phyloP scores from a whole-genome alignment of 345 rosid genomes.

The Salix brachista region DNA sequence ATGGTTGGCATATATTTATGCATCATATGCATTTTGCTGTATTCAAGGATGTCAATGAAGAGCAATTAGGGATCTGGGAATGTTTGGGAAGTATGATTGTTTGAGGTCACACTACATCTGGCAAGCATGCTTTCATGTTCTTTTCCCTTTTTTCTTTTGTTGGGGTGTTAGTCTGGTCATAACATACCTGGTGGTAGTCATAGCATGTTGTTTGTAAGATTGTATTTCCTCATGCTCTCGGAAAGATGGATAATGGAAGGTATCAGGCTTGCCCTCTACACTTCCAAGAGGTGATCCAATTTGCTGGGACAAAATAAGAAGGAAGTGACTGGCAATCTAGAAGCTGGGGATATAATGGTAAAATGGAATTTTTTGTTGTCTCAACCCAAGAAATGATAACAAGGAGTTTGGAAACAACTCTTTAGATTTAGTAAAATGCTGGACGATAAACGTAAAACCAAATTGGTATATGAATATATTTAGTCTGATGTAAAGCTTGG shows the following conservation, averaged over 20 bases:
- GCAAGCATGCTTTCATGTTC: not conserved
- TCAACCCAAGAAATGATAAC: not conserved
- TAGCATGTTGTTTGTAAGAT: not conserved
- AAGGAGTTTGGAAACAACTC: not conserved
- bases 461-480: not conserved
- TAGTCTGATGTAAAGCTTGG: not conserved
- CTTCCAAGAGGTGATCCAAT: too few relatives aligned
- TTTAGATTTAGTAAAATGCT: not conserved
- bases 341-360: not conserved
- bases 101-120: not conserved
- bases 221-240: not conserved
- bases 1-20: not conserved
- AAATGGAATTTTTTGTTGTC: not conserved
- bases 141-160: too few relatives aligned
- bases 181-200: not conserved
- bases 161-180: not conserved
- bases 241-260: not conserved
- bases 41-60: not conserved
- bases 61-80: too few relatives aligned
- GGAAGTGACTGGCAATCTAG: not conserved
- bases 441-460: not conserved
- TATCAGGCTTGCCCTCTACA: not conserved
- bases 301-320: not conserved
- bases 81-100: not conserved
- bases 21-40: not conserved